Conservation (phyloP, 371 early-diverging fungal species). For the Syncephalis plumigaleata region DNA sequence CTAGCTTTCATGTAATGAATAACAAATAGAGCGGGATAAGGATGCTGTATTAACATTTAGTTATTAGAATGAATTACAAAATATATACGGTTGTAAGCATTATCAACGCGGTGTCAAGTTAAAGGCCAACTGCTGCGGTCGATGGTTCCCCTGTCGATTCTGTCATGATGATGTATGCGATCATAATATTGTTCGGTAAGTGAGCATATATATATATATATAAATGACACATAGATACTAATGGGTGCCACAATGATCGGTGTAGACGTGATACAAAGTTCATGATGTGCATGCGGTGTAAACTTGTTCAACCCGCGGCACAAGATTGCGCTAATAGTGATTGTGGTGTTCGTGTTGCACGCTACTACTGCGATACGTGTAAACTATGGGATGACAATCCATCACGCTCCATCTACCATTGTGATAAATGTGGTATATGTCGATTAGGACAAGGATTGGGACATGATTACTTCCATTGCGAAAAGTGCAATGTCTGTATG, state of each 20-base stretch:
- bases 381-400: conserved; percentile 86
- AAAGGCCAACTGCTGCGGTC: conserved; percentile 81
- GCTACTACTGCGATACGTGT: conserved; percentile 86
- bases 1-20: not conserved
- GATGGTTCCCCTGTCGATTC: conserved; percentile 82
- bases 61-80: conserved; percentile 23
- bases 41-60: too few relatives aligned
- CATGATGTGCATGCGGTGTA: conserved; percentile 91
- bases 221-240: too few relatives aligned
- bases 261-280: conserved; percentile 47
- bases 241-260: too few relatives aligned
- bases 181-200: conserved; percentile 75
- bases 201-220: too few relatives aligned
- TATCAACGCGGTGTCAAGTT: conserved; percentile 79
- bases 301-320: conserved; percentile 56
- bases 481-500: conserved; percentile 89
- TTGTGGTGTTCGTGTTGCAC: conserved; percentile 44
- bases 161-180: conserved; percentile 86
- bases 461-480: conserved; percentile 85
- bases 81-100: conserved; percentile 76
- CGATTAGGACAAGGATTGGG: conserved; percentile 67
- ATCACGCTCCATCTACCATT: conserved; percentile 74
- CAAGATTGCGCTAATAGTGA: conserved; percentile 40
- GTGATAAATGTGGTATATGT: conserved; percentile 86
- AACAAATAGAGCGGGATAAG: too few relatives aligned